Conservation (phyloP, 2,329 filamentous ascomycete species). For the Pseudogymnoascus sp. region DNA sequence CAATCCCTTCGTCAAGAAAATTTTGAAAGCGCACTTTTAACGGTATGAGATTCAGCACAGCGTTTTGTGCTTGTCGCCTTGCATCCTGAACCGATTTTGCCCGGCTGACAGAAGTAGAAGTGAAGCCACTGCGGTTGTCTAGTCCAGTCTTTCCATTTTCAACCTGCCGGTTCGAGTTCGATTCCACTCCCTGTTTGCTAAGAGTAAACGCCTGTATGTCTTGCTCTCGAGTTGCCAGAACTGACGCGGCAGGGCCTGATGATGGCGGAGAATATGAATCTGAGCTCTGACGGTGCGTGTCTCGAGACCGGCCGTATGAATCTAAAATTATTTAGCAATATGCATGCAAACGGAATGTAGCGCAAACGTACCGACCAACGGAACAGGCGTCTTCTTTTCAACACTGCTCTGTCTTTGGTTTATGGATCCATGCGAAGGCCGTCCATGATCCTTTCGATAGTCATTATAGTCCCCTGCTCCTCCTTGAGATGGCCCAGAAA, state of each 20-base stretch:
- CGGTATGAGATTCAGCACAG: conserved; percentile 57
- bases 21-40: conserved; percentile 67
- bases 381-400: background rate
- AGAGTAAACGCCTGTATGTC: background rate
- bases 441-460: background rate
- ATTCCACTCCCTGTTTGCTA: background rate
- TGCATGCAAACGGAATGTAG: background rate
- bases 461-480: background rate
- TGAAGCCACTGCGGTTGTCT: background rate
- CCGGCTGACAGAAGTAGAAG: background rate
- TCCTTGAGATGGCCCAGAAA: background rate
- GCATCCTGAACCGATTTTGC: conserved; percentile 16
- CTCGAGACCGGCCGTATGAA: background rate
- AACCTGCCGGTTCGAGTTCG: background rate
- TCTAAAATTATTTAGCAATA: conserved; percentile 2
- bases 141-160: background rate
- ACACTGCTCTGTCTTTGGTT: background rate
- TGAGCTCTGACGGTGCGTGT: conserved; percentile 1
- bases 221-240: background rate
- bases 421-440: background rate
- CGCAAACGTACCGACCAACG: background rate
- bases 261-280: conserved; percentile 4
- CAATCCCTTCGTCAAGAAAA: conserved; percentile 66
- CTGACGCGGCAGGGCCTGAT: background rate
- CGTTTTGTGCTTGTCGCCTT: conserved; percentile 53